A percentile compares a stretch with the other conserved stretches of the same genome.
These are phyloP conservation scores for Dentipellis fragilis DNA, from an alignment of 768 basidiomycete species.

Conservation along the genomic window DNA sequence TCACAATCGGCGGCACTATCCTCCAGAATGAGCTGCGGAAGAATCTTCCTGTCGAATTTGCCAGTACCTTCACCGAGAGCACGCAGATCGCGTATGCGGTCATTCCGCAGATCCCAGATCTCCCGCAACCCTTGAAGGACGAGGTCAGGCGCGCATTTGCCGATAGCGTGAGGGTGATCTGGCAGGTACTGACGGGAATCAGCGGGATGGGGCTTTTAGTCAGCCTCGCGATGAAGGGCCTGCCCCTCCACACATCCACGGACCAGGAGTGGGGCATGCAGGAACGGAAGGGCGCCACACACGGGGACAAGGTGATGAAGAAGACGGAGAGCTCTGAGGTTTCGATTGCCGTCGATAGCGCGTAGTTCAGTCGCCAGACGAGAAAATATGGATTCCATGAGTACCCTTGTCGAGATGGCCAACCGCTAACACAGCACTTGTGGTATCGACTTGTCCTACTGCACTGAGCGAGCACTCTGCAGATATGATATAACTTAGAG, in stretches of 20 bases:
- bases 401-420: too few species aligned
- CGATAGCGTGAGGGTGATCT: slow-evolving; percentile 16
- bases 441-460: too few species aligned
- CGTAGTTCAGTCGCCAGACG: too few species aligned
- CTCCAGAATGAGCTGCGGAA: slow-evolving; percentile 25
- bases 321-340: too few species aligned
- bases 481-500: too few species aligned
- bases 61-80: slow-evolving; percentile 5
- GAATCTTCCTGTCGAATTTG: slow-evolving; percentile 16
- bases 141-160: slow-evolving; percentile 20
- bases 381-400: too few species aligned
- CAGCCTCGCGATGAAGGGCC: slow-evolving; percentile 16
- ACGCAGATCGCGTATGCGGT: slow-evolving; percentile 18
- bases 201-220: slow-evolving; percentile 19
- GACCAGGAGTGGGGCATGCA: slow-evolving; percentile 22
- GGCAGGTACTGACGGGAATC: slow-evolving; percentile 20
- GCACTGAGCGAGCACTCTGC: too few species aligned
- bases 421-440: too few species aligned
- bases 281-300: background rate
- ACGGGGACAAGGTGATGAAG: too few species aligned
- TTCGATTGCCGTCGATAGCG: too few species aligned
- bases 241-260: slow-evolving; percentile 17
- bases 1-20: slow-evolving; percentile 23
- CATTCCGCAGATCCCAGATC: slow-evolving; percentile 18
- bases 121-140: slow-evolving; percentile 14